These are phyloP conservation scores for Primulina tabacum DNA, from an alignment of 257 asterid species.

Conservation along the genomic window DNA sequence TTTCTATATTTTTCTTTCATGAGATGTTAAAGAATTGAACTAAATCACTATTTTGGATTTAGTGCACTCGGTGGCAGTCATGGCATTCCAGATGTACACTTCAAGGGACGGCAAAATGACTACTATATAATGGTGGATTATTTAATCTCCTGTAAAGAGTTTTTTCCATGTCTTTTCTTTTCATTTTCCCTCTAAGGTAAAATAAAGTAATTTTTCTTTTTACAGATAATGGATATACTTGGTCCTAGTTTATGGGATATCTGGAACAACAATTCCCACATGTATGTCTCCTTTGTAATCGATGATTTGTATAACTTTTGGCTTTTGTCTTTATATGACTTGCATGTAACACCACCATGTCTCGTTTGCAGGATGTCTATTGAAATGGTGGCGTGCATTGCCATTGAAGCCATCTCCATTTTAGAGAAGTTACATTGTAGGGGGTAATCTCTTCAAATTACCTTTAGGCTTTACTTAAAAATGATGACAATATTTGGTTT, in stretches of 20 bases:
- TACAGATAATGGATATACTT: constrained; percentile 23
- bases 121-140: constrained; percentile 46
- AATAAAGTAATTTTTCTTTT: not conserved
- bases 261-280: constrained; percentile 29
- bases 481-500: not conserved
- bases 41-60: not conserved
- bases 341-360: not conserved
- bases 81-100: constrained; percentile 52
- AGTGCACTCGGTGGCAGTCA: constrained; percentile 41
- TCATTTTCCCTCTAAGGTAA: not conserved
- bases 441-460: constrained; percentile 23
- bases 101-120: constrained; percentile 42
- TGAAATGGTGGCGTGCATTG: constrained; percentile 35
- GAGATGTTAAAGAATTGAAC: not conserved
- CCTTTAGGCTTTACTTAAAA: not conserved
- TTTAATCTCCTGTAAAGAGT: not conserved
- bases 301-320: not conserved
- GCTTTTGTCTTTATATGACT: not conserved
- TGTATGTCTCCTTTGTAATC: constrained; percentile 11
- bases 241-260: constrained; percentile 35
- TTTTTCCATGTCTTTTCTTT: not conserved
- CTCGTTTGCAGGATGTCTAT: constrained; percentile 24
- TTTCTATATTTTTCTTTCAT: not conserved
- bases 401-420: constrained; percentile 32
- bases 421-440: constrained; percentile 29